phyloP scores from a whole-genome alignment of 2,329 filamentous ascomycete genomes.

The Microdochium bolleyi region DNA sequence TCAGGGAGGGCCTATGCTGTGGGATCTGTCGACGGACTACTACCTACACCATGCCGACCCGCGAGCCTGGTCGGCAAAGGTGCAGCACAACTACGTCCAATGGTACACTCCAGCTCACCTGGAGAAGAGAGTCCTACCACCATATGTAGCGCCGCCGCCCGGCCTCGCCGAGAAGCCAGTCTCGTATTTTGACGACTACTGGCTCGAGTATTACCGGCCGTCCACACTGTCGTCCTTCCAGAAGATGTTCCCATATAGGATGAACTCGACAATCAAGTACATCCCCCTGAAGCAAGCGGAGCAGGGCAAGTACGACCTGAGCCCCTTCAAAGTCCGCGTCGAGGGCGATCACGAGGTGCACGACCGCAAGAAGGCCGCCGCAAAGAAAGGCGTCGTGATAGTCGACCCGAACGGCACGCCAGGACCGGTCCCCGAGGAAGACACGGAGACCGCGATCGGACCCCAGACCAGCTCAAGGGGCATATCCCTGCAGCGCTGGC shows the following conservation, averaged over 20 bases:
- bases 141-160: constrained; percentile 27
- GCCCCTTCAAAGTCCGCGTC: constrained; percentile 76
- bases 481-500: constrained; percentile 53
- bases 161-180: constrained; percentile 35
- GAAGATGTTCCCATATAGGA: constrained; percentile 87
- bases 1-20: constrained; percentile 87
- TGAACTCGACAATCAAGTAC: constrained; percentile 83
- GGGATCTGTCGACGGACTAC: constrained; percentile 92
- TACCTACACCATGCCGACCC: constrained; percentile 90
- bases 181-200: constrained; percentile 80
- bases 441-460: neutral
- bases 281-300: constrained; percentile 67
- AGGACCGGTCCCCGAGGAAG: neutral
- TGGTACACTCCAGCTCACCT: constrained; percentile 80
- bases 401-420: constrained; percentile 45
- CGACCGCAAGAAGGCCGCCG: constrained; percentile 47
- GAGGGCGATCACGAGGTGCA: constrained; percentile 49
- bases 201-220: constrained; percentile 94
- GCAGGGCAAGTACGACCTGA: constrained; percentile 72
- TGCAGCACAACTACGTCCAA: constrained; percentile 66
- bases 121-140: constrained; percentile 51
- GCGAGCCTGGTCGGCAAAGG: constrained; percentile 57
- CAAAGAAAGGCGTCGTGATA: constrained; percentile 63
- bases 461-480: constrained; percentile 31
- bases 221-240: constrained; percentile 79